These are phyloP conservation scores for Aphanoascus verrucosus DNA, from an alignment of 2,329 filamentous ascomycete genomes.

Conservation along the genomic window DNA sequence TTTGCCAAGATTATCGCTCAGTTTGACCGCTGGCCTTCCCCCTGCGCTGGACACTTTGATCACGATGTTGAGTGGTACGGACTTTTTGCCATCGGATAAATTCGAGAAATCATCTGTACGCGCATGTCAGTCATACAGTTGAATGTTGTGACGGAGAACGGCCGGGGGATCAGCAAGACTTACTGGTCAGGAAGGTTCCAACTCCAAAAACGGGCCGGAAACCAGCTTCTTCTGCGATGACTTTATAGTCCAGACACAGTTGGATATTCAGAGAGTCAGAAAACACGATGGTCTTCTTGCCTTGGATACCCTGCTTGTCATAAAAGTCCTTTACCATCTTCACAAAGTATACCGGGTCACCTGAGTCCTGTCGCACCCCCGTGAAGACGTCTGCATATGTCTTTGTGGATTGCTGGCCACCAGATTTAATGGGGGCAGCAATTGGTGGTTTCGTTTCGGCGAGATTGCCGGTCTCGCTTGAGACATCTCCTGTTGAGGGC, in stretches of 20 bases:
- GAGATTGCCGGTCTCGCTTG: constrained; percentile 28
- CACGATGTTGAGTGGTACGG: constrained; percentile 87
- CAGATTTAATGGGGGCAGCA: constrained; percentile 32
- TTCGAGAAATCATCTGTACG: constrained; percentile 66
- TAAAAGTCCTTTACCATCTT: constrained; percentile 74
- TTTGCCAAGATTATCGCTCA: constrained; percentile 84
- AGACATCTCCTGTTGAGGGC: constrained; percentile 33
- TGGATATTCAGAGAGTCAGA: constrained; percentile 92
- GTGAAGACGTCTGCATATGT: constrained; percentile 74
- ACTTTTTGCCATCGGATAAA: constrained; percentile 64
- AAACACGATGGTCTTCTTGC: constrained; percentile 83
- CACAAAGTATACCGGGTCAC: constrained; percentile 70
- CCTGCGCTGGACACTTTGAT: constrained; percentile 86
- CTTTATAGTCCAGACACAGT: constrained; percentile 80
- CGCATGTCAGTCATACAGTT: not conserved
- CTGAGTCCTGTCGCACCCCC: constrained; percentile 82
- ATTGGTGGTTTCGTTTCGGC: constrained; percentile 34
- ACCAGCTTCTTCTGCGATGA: constrained; percentile 64
- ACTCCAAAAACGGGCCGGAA: constrained; percentile 87
- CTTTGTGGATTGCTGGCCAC: constrained; percentile 35
- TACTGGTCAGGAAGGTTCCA: constrained; percentile 83
- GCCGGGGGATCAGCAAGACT: constrained; percentile 18
- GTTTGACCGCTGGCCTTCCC: constrained; percentile 77
- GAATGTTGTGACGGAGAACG: not conserved
- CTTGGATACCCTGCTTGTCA: constrained; percentile 59